Conservation (phyloP, 2,329 filamentous ascomycete genomes). For the Spiromastix sp. region DNA sequence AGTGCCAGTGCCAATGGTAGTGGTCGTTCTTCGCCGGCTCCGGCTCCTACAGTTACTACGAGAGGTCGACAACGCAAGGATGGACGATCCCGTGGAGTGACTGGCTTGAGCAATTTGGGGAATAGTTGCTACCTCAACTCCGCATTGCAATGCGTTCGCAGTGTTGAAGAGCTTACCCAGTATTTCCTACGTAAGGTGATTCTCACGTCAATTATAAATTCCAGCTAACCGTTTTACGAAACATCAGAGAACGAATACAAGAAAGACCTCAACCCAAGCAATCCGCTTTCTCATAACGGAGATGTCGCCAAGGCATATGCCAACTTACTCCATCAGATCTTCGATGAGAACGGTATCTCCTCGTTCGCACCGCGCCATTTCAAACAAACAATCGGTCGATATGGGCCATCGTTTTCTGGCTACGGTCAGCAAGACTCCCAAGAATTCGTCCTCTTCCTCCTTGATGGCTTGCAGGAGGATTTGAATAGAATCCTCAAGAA, state of each 20-base stretch:
- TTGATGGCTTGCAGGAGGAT: slow-evolving; percentile 92
- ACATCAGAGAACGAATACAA: slow-evolving; percentile 53
- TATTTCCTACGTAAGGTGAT: slow-evolving; percentile 61
- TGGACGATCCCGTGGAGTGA: slow-evolving; percentile 62
- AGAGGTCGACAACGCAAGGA: slow-evolving; percentile 61
- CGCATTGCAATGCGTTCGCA: slow-evolving; percentile 85
- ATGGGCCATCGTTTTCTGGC: slow-evolving; percentile 77
- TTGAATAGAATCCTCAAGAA: slow-evolving; percentile 90
- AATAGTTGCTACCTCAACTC: slow-evolving; percentile 99
- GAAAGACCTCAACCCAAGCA: slow-evolving; percentile 71
- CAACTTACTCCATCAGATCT: slow-evolving; percentile 65
- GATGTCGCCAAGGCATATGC: slow-evolving; percentile 80
- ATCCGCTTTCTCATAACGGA: slow-evolving; percentile 77
- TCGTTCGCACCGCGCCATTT: slow-evolving; percentile 71
- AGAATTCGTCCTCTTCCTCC: slow-evolving; percentile 87
- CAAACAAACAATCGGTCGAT: slow-evolving; percentile 70
- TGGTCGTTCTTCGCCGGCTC: slow-evolving; percentile 56
- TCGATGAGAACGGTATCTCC: slow-evolving; percentile 54
- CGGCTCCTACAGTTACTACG: slow-evolving; percentile 51
- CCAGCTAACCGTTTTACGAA: slow-evolving; percentile 3
- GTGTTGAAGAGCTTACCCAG: slow-evolving; percentile 82
- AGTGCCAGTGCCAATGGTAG: slow-evolving; percentile 37
- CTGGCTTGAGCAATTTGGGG: slow-evolving; percentile 79
- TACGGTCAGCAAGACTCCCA: slow-evolving; percentile 97
- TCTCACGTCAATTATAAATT: slow-evolving; percentile 2